Evolutionary conservation across 306 rosid species (phyloP), one percentile per base, ranked within the genome.

Genomic region (Calophaca sinica): DNA sequence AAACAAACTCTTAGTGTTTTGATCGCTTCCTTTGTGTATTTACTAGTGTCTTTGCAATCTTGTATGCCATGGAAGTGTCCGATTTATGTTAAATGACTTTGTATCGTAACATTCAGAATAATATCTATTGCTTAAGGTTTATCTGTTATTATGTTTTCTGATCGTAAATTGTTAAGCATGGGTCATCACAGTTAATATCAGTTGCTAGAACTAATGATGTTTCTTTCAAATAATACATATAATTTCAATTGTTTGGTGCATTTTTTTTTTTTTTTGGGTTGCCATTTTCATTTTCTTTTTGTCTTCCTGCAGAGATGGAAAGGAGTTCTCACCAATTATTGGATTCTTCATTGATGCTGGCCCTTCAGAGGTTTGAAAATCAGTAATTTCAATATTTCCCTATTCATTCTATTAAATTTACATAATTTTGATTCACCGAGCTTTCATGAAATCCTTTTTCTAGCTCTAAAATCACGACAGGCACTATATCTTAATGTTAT

Each of bases 281-380:
- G 9, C 11, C 48, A 42, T 42, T 42, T 70, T 71, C 5, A 26
- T 15, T 11, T n/a, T 32, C 11, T 10, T 48, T 53, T 60, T 73
- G 66, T 58, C 15, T 70, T 45, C 61, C 4, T 70, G 78, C 86
- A 93, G 98, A 74, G 96, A 89, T 59, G 89, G 90, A 32, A 91
- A 84, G 83, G 96, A 89, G 82, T 93, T 93, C 68, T 85, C 98
- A 3, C 97, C 97, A 63, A 67, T 89, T 28, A 84, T 83, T 72
- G 98, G 94, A 49, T 91, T 91, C 83, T 93, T 89, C 62, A 39
- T 84, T 41, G 80, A 86, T 8, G 81, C 71, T 62, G 86, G 84
- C 20, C 81, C 96, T 61, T 84, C 97, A 8, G 87, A 93, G 92
- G 98, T 92, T 50, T 51, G 80, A 12, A 84, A 81, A 32, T 39